A percentile compares a stretch with the other conserved stretches of the same genome.
These are phyloP conservation scores for Pelargonium citronellum DNA, from an alignment of 441 rosid genomes.

Conservation along the genomic window DNA sequence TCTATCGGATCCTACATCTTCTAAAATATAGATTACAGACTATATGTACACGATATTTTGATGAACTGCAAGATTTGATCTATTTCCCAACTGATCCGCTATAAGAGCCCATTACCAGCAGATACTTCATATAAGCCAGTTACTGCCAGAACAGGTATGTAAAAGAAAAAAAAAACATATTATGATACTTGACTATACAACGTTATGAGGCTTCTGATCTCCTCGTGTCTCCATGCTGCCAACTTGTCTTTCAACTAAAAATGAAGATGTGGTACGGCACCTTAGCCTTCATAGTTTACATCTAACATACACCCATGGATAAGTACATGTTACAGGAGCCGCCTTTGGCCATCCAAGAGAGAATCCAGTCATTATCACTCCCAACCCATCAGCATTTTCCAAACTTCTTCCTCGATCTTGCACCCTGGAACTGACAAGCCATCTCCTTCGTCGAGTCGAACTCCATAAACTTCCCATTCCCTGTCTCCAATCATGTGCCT, in stretches of 20 bases:
- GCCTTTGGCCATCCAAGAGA: too few species aligned
- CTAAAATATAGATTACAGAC: background rate
- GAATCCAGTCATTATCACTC: conserved; percentile 26
- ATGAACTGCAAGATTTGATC: background rate
- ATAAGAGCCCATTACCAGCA: conserved; percentile 8
- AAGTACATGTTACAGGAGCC: too few species aligned
- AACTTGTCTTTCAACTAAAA: conserved; percentile 6
- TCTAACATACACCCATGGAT: too few species aligned
- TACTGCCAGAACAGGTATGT: too few species aligned
- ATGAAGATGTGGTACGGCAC: background rate
- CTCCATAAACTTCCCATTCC: conserved; percentile 87
- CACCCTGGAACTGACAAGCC: conserved; percentile 35
- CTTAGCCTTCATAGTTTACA: background rate
- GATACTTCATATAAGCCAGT: background rate
- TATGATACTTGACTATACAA: background rate
- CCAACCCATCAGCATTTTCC: conserved; percentile 92
- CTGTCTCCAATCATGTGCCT: conserved; percentile 65
- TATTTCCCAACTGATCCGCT: background rate
- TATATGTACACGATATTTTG: conserved; percentile 6
- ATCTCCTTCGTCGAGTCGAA: conserved; percentile 70
- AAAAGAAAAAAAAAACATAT: too few species aligned
- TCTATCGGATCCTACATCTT: background rate
- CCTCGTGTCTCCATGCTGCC: conserved; percentile 14
- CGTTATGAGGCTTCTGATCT: background rate
- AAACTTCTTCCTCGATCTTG: conserved; percentile 62